Conservation (phyloP, 345 rosid species). For the Sonneratia caseolaris region DNA sequence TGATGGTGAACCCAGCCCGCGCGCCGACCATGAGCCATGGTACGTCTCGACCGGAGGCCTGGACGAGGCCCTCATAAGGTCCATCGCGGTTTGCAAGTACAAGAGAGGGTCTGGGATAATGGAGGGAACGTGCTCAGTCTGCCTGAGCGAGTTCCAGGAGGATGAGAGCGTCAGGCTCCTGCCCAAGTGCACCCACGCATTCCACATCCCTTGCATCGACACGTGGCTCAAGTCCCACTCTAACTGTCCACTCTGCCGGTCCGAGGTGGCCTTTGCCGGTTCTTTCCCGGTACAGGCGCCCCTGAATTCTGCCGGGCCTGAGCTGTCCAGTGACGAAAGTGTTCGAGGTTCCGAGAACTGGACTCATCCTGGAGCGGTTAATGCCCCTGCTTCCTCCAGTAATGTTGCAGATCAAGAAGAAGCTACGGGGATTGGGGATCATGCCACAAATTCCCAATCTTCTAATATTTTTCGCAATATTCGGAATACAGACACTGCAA, state of each 20-base stretch:
- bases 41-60: constrained; percentile 36
- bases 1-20: constrained; percentile 28
- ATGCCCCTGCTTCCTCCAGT: neutral
- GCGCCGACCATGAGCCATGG: constrained; percentile 51
- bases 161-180: constrained; percentile 66
- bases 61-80: constrained; percentile 62
- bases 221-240: constrained; percentile 82
- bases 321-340: neutral
- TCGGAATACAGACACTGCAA: neutral
- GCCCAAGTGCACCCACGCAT: constrained; percentile 80
- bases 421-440: neutral
- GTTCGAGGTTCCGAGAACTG: neutral
- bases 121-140: constrained; percentile 72
- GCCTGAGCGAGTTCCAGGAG: constrained; percentile 76
- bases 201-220: constrained; percentile 81
- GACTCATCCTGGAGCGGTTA: neutral
- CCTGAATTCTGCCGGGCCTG: neutral
- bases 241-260: constrained; percentile 84
- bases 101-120: constrained; percentile 41
- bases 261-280: constrained; percentile 32
- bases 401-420: neutral
- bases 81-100: constrained; percentile 58
- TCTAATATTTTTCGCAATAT: neutral
- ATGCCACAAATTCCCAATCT: constrained; percentile 21
- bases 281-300: neutral